These are phyloP conservation scores for Colletotrichum sp. DNA, from an alignment of 2,329 filamentous ascomycete genomes.

Conservation along the genomic window DNA sequence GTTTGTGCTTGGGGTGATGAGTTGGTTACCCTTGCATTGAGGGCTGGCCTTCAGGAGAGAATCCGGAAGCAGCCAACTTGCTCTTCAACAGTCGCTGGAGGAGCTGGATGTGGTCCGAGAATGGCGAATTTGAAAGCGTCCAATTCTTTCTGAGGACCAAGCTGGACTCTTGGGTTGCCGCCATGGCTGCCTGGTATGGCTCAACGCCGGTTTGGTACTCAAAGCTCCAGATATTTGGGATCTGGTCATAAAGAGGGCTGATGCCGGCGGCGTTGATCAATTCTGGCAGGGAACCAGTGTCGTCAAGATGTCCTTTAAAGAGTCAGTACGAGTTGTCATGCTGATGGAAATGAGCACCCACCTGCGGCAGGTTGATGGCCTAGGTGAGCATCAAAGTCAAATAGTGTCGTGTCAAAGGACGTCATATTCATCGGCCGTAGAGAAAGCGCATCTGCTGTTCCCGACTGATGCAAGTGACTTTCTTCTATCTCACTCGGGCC, in stretches of 20 bases:
- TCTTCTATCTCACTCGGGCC: background rate
- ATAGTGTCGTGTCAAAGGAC: background rate
- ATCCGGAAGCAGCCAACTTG: conserved; percentile 25
- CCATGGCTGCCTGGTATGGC: conserved; percentile 28
- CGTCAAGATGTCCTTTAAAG: background rate
- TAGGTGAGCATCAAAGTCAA: background rate
- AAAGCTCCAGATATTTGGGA: conserved; percentile 33
- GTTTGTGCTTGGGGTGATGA: too few species aligned
- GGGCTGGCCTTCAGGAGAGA: background rate
- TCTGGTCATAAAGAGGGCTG: conserved; percentile 26
- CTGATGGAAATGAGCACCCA: background rate
- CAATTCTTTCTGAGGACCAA: conserved; percentile 28
- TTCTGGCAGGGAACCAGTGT: background rate
- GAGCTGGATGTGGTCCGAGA: conserved; percentile 33
- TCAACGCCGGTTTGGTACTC: conserved; percentile 34
- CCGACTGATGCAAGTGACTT: background rate
- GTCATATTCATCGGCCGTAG: background rate
- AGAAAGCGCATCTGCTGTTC: background rate
- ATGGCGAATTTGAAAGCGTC: conserved; percentile 30
- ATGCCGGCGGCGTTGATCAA: conserved; percentile 7
- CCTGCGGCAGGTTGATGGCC: background rate
- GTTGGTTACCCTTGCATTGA: background rate
- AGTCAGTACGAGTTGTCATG: background rate
- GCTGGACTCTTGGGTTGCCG: conserved; percentile 24
- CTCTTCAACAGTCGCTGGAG: conserved; percentile 28